Conservation (phyloP, 306 rosid species). For the Mimosa bimucronata region DNA sequence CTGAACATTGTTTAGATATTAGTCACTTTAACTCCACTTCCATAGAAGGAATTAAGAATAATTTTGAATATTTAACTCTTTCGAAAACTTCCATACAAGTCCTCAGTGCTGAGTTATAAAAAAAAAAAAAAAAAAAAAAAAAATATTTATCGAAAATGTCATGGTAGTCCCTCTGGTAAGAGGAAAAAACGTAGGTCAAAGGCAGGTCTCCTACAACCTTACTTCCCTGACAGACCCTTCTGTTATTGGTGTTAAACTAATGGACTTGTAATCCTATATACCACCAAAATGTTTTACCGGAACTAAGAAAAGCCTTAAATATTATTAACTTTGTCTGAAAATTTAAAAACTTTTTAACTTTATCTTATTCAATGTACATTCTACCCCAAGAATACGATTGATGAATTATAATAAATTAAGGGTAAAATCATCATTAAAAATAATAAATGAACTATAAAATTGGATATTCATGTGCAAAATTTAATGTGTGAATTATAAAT, state of each 20-base stretch:
- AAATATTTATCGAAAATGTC: background rate
- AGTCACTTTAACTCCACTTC: background rate
- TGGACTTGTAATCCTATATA: background rate
- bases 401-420: too few relatives aligned
- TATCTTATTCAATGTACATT: too few relatives aligned
- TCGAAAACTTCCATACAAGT: background rate
- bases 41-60: background rate
- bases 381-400: too few relatives aligned
- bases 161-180: background rate
- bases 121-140: too few relatives aligned
- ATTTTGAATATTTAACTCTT: background rate
- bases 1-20: background rate
- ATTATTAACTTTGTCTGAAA: too few relatives aligned
- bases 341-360: too few relatives aligned
- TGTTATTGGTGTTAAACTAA: background rate
- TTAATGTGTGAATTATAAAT: too few relatives aligned
- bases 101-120: background rate
- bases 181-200: background rate
- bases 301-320: too few relatives aligned
- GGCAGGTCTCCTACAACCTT: background rate
- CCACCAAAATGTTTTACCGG: too few relatives aligned
- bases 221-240: background rate
- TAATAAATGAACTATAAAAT: too few relatives aligned
- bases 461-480: too few relatives aligned
- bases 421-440: too few relatives aligned